Conservation (phyloP, 495 filamentous ascomycete genomes). For the Hyaloscypha hepaticicola region DNA sequence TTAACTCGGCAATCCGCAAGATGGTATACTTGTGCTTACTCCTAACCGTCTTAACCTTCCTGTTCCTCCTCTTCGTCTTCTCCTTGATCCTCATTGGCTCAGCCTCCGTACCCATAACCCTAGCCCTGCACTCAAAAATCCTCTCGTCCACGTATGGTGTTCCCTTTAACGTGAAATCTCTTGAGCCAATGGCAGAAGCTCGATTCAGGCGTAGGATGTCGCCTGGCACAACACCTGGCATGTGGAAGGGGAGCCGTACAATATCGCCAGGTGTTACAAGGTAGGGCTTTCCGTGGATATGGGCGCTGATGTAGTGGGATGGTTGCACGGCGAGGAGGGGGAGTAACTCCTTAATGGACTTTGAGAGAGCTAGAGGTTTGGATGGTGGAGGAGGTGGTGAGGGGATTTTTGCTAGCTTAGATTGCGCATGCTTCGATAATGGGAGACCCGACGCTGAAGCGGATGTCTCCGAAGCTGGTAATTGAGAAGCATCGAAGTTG, state of each 20-base stretch:
- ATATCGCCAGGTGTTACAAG: slow-evolving; percentile 84
- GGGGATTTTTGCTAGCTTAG: slow-evolving; percentile 4
- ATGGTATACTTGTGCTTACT: slow-evolving; percentile 92
- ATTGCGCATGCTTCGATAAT: not conserved
- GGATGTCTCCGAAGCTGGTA: not conserved
- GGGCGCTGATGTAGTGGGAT: slow-evolving; percentile 80
- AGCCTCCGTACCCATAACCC: slow-evolving; percentile 80
- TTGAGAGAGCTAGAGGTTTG: slow-evolving; percentile 43
- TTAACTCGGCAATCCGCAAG: slow-evolving; percentile 77
- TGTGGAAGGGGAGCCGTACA: slow-evolving; percentile 90
- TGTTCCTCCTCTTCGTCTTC: slow-evolving; percentile 90
- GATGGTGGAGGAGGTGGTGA: slow-evolving; percentile 14
- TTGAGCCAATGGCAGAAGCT: slow-evolving; percentile 72
- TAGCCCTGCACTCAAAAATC: slow-evolving; percentile 80
- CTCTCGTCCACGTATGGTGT: slow-evolving; percentile 73
- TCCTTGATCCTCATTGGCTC: slow-evolving; percentile 85
- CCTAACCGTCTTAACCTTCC: slow-evolving; percentile 67
- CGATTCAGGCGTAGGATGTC: slow-evolving; percentile 85
- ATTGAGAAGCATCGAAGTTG: slow-evolving; percentile 9
- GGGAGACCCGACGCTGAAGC: not conserved
- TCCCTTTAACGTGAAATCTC: slow-evolving; percentile 88
- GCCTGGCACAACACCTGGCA: slow-evolving; percentile 78
- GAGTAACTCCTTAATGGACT: slow-evolving; percentile 64
- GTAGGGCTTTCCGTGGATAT: slow-evolving; percentile 86
- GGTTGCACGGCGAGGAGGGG: slow-evolving; percentile 76